Evolutionary conservation across 1,284 basidiomycete genomes (phyloP), one percentile per base, ranked within the genome.

Genomic region (Pascua guehoae): DNA sequence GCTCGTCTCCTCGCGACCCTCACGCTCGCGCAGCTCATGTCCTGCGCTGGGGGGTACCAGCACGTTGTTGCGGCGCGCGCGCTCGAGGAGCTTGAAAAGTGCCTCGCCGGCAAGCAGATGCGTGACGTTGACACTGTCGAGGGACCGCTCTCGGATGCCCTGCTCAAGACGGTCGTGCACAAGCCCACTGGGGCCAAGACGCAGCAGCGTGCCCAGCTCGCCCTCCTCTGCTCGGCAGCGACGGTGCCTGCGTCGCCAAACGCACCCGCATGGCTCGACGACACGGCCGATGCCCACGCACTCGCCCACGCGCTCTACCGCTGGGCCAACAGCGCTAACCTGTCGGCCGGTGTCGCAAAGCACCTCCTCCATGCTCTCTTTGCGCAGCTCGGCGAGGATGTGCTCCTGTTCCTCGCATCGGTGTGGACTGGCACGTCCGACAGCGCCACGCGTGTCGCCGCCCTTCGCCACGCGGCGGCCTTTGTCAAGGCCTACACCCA

Each of bases 371-470:
- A 82, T 54, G 72, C 79, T 1, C 75, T 96, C 0, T 89, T 97
- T 68, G 77, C 82, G 46, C 83, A 81, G 54, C 78, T 94, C 4
- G 83, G 83, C 53, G 84, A 88, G 17, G 86, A 87, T 53, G 81
- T 86, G 0, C 78, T 97, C n/a, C 79, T 86, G 1, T 94, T 98
- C 80, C 83, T 98, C 17, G 83, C 85, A 14, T 82, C 87, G 8
- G 63, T 88, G 39, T 89, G 87, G 86, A 76, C 81, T 36, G 71
- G 60, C 14, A 62, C 59, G 40, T 62, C 68, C 16, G 71, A 72
- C 43, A 63, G 73, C 11, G 55, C 70, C 9, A 55, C 57, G 10
- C 88, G 91, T 62, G 82, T 85, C 12, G 81, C 84, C 3, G 89
- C 93, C 0, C 88, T 96, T 62, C 78, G 89, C 32, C 86, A 91